Base-by-base conservation (phyloP, 768 basidiomycete species). In the Mycena kentingensis region DNA sequence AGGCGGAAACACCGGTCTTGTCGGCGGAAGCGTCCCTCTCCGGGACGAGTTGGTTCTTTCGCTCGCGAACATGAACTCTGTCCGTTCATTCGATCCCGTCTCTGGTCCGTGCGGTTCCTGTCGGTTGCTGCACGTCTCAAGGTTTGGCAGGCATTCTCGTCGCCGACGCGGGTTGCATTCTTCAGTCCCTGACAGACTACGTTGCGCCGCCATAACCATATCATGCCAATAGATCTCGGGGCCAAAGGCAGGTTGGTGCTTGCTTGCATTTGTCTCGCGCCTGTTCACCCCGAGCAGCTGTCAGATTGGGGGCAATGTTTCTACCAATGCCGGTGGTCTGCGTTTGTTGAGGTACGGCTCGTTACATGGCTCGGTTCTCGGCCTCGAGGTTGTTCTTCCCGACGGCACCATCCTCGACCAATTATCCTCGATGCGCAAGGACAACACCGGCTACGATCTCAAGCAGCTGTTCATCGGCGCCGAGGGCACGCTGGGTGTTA, bases 381-480 rank as follows among this genome's bases (percentile, higher is more conserved):
- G 97, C 18, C 77, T 99, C 13, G 97, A 99, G 67, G 93, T 95
- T 19, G 97, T 98, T 10, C 76, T 98, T 18, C 90, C 97, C 3
- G 93, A 98, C 63, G 96, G 93, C 24, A 92, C 91, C 22, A 79
- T 99, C 46, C 80, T 98, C 54, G 86, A 96, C 63, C 87, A 91
- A 58, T 73, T 98, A 25, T 86, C 90, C n/a, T 85, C 90, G 11
- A 70, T 98, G 49, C 82, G 97, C 45, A 99, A 99, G 72, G 97
- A 98, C 70, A 98, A 98, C 67, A 98, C 97, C 3, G 95, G 97
- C 12, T 98, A 97, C 67, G 97, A 99, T 69, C 77, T 99, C 39
- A 98, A 99, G 70, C 97, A 99, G 64, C 81, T 99, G 16, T 99
- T 98, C 73, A 97, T 99, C 60, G 97, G 97, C 12, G 87, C 90